Conservation (phyloP, 805 yeast genomes). For the Cyberlindnera japonica region DNA sequence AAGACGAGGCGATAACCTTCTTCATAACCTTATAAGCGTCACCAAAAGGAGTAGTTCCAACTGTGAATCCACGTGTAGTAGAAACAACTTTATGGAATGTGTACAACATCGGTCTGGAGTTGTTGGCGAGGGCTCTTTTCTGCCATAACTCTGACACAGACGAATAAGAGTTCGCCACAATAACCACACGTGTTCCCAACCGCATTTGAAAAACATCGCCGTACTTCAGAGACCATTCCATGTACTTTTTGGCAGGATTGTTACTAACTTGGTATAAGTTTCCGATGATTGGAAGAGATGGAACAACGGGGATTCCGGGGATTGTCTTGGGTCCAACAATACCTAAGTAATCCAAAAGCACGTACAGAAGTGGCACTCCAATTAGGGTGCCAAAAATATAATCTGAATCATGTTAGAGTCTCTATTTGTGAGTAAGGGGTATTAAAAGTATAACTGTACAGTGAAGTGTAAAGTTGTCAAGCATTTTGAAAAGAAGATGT, state of each 20-base stretch:
- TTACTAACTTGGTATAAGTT: conserved; percentile 40
- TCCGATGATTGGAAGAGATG: conserved; percentile 51
- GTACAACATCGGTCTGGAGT: conserved; percentile 62
- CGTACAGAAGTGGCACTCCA: neutral
- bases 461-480: too few relatives aligned
- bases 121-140: conserved; percentile 45
- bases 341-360: conserved; percentile 20
- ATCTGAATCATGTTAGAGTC: neutral
- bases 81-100: conserved; percentile 67
- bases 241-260: conserved; percentile 49
- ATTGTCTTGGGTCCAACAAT: conserved; percentile 31
- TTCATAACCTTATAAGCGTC: conserved; percentile 42
- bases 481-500: too few relatives aligned
- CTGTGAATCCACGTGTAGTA: conserved; percentile 51
- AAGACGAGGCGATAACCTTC: conserved; percentile 43
- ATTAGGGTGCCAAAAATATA: neutral
- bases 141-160: conserved; percentile 55
- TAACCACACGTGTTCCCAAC: conserved; percentile 51
- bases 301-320: conserved; percentile 39
- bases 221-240: conserved; percentile 40
- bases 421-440: too few relatives aligned
- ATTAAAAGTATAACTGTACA: too few relatives aligned
- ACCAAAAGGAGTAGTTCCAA: conserved; percentile 64
- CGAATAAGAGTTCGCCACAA: conserved; percentile 64
- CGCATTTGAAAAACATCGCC: conserved; percentile 58